Conservation (phyloP, 768 basidiomycete species). For the Phaeotremella skinneri region DNA sequence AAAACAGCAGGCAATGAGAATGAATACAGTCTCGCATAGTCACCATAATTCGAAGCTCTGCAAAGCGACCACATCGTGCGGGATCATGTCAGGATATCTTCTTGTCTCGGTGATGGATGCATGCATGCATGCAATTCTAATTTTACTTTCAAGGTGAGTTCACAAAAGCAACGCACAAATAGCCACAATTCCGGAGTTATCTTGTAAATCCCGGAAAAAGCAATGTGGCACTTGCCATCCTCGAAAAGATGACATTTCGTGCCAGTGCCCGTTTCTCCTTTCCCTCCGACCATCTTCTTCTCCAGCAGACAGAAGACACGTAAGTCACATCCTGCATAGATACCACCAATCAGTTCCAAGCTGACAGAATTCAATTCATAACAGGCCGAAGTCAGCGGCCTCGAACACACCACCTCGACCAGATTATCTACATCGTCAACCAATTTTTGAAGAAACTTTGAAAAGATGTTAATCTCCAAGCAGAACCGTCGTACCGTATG, state of each 20-base stretch:
- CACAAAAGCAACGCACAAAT: background rate
- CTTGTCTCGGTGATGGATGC: slow-evolving; percentile 1
- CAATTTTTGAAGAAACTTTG: slow-evolving; percentile 15
- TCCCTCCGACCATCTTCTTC: slow-evolving; percentile 13
- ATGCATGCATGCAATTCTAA: background rate
- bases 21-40: no score
- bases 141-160: background rate
- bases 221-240: slow-evolving; percentile 4
- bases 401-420: slow-evolving; percentile 37
- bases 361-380: background rate
- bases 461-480: slow-evolving; percentile 90
- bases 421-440: slow-evolving; percentile 19
- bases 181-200: slow-evolving; percentile 9
- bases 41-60: no score
- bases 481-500: slow-evolving; percentile 71
- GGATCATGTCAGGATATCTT: background rate
- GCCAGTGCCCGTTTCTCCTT: background rate
- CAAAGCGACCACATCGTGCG: no score
- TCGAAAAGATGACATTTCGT: background rate
- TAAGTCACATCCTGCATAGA: background rate
- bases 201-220: background rate
- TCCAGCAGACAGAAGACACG: slow-evolving; percentile 25
- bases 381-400: slow-evolving; percentile 45
- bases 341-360: background rate
- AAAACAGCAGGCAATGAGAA: no score